These are phyloP conservation scores for Starmerella ratchasimensis DNA, from an alignment of 805 yeast genomes.

Conservation along the genomic window DNA sequence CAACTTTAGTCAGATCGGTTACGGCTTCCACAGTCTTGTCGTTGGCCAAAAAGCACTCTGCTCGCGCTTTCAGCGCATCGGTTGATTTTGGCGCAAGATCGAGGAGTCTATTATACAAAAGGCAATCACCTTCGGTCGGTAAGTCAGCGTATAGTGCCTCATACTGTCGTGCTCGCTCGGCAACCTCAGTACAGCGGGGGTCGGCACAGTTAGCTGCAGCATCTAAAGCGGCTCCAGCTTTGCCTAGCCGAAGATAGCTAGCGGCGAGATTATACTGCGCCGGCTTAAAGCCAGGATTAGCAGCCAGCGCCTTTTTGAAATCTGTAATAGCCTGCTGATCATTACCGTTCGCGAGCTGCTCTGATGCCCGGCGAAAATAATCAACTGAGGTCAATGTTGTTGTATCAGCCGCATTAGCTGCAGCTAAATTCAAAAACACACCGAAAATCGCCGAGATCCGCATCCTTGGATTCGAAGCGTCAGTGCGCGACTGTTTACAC, in stretches of 20 bases:
- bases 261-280: conserved; percentile 27
- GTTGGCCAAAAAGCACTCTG: conserved; percentile 23
- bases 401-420: too few relatives aligned
- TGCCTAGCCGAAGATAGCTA: conserved; percentile 25
- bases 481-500: too few relatives aligned
- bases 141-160: conserved; percentile 3
- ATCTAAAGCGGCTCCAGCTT: conserved; percentile 18
- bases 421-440: too few relatives aligned
- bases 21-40: conserved; percentile 26
- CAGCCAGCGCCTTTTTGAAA: conserved; percentile 24
- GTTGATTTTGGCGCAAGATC: conserved; percentile 21
- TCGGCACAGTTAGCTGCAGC: conserved; percentile 15
- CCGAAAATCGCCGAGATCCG: too few relatives aligned
- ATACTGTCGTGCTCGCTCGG: conserved; percentile 11
- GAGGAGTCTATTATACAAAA: conserved; percentile 14
- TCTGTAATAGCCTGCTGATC: conserved; percentile 28
- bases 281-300: conserved; percentile 26
- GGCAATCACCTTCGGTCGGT: conserved; percentile 7
- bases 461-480: too few relatives aligned
- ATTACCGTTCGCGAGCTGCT: conserved; percentile 26
- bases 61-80: conserved; percentile 23
- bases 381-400: conserved; percentile 17
- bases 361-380: conserved; percentile 28
- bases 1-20: conserved; percentile 25
- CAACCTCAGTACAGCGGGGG: conserved; percentile 17